Evolutionary conservation across 2,329 filamentous ascomycete species (phyloP), one percentile per base, ranked within the genome.

Genomic region (Xylaria sp.): DNA sequence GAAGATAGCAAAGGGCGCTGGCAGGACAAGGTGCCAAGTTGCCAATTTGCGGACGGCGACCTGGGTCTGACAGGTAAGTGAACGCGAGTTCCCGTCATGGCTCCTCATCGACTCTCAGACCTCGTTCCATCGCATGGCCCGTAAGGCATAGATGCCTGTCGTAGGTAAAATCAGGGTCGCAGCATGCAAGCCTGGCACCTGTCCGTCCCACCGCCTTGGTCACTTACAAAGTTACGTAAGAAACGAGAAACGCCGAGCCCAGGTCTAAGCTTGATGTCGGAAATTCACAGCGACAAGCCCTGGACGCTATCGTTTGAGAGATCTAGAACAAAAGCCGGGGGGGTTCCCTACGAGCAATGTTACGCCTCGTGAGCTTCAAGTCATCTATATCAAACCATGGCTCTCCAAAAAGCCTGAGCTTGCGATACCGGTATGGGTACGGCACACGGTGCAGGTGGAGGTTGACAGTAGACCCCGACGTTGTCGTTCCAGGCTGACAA

Each of bases 401-500:
- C n/a, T 34, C 55, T 55, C 44, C 48, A 25, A 64, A 44, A 44
- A 37, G 63, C 63, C 63, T 52, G 34, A 8, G 34, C 34, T 37
- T 37, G 34, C 34, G 34, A 10, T 37, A 37, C 10, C 34, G 34
- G 34, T 37, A 37, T 41, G 41, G 12, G 15, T 51, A 52, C 28
- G 25, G 23, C 12, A 41, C 15, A 46, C 48, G 50, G 44, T 48
- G 46, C 23, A 48, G 54, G 52, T 37, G 46, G 54, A 50, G 55
- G 54, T 23, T 2, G 51, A 54, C 20, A 28, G 25, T 2, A 32
- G 28, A 56, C 48, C 58, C 65, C 55, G 41, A 64, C 20, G 3
- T 20, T 57, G 64, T 67, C 67, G 63, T 69, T 59, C 51, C 20
- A 23, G 41, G 66, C 63, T 18, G 57, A 62, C 57, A 39, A 61